A percentile compares a stretch with the other conserved stretches of the same genome.
Evolutionary conservation across 2,329 filamentous ascomycete species (phyloP).

Genomic region (Epichloe gansuensis): DNA sequence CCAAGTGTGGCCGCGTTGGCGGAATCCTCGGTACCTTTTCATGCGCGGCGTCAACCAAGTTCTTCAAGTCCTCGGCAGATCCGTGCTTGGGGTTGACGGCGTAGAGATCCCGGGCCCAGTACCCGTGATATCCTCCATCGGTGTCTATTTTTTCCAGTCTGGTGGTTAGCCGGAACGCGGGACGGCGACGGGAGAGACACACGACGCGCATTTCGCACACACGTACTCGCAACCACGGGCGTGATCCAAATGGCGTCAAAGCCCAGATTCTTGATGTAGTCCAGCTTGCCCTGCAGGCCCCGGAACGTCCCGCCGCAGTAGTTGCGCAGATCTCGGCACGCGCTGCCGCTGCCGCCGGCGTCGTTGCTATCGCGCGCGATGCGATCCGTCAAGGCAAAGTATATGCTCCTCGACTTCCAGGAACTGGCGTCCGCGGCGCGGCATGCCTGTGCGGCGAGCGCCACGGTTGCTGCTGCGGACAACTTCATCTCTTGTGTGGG

Average conservation of each 20-base stretch:
- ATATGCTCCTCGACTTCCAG: conserved; percentile 45
- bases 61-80: conserved; percentile 44
- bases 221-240: conserved; percentile 37
- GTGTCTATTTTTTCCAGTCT: conserved; percentile 14
- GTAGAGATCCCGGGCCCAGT: conserved; percentile 40
- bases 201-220: too few species aligned
- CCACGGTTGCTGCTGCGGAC: not conserved
- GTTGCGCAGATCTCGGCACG: conserved; percentile 27
- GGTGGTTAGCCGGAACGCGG: not conserved
- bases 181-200: not conserved
- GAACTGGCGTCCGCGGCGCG: conserved; percentile 22
- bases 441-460: not conserved
- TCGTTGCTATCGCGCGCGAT: conserved; percentile 34
- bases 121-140: conserved; percentile 40
- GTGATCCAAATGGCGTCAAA: conserved; percentile 49
- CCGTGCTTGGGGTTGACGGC: conserved; percentile 47
- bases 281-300: conserved; percentile 45
- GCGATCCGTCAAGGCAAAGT: conserved; percentile 46
- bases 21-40: conserved; percentile 29
- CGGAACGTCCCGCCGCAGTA: conserved; percentile 52
- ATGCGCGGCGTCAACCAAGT: conserved; percentile 43
- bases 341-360: conserved; percentile 28
- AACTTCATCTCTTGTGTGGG: not conserved
- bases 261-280: conserved; percentile 51
- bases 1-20: too few species aligned